phyloP scores from a whole-genome alignment of 1,139 yeast species.

The Arxiozyma bovina region DNA sequence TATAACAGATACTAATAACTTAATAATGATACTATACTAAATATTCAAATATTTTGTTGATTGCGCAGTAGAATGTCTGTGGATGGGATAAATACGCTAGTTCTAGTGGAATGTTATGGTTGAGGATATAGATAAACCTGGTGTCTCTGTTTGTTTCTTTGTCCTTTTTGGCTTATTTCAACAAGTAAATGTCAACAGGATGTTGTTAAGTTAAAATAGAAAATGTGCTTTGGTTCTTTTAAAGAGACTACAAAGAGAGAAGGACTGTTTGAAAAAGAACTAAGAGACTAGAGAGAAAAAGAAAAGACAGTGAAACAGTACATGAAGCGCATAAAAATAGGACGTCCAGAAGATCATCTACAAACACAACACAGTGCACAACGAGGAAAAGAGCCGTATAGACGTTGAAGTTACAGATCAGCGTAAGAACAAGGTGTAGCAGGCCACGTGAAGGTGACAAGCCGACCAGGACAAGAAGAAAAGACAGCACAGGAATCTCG shows the following conservation, averaged over 20 bases:
- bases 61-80: constrained; percentile 11
- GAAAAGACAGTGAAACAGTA: too few relatives aligned
- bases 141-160: background rate
- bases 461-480: too few relatives aligned
- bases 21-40: constrained; percentile 3
- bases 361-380: too few relatives aligned
- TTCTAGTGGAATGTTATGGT: background rate
- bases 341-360: too few relatives aligned
- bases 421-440: too few relatives aligned
- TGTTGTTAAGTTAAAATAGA: background rate
- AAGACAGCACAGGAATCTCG: too few relatives aligned
- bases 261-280: too few relatives aligned
- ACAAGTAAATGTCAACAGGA: background rate
- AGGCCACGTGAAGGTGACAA: too few relatives aligned
- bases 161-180: background rate
- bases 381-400: too few relatives aligned
- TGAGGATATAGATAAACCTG: background rate
- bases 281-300: too few relatives aligned
- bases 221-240: background rate
- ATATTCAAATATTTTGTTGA: constrained; percentile 9
- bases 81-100: background rate
- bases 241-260: background rate
- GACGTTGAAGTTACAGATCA: too few relatives aligned
- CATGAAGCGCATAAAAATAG: too few relatives aligned
- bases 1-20: constrained; percentile 4